Conservation (phyloP, 768 basidiomycete genomes). For the Collybiopsis confluens region DNA sequence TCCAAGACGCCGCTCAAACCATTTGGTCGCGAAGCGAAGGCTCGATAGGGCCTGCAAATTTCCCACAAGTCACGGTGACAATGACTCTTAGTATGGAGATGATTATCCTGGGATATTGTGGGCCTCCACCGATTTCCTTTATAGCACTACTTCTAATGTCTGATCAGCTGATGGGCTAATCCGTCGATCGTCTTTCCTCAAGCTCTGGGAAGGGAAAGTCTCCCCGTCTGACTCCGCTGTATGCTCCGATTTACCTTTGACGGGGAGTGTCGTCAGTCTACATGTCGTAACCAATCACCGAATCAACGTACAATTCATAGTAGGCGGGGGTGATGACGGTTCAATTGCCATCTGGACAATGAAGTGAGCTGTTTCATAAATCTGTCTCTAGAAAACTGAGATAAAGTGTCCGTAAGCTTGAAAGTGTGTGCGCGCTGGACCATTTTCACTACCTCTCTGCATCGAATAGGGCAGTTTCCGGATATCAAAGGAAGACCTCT, state of each 20-base stretch:
- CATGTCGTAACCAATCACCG: constrained; percentile 53
- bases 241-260: constrained; percentile 45
- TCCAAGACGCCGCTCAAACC: background rate
- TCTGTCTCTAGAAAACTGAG: background rate
- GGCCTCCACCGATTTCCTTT: constrained; percentile 15
- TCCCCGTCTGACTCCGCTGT: constrained; percentile 9
- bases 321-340: constrained; percentile 79
- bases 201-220: constrained; percentile 24
- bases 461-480: constrained; percentile 51
- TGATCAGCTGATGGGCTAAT: constrained; percentile 49
- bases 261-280: constrained; percentile 45
- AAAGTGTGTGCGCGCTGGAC: constrained; percentile 68
- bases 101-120: constrained; percentile 65
- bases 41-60: background rate
- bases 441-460: constrained; percentile 64
- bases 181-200: constrained; percentile 40
- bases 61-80: constrained; percentile 27
- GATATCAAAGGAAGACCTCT: constrained; percentile 52
- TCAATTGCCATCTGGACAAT: constrained; percentile 70
- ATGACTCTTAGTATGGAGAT: constrained; percentile 55
- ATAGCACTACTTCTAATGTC: constrained; percentile 18
- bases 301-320: constrained; percentile 57
- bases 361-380: constrained; percentile 37
- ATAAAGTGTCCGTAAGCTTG: constrained; percentile 20
- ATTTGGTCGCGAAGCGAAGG: background rate